Base-by-base conservation (phyloP, 2,329 filamentous ascomycete species). In the Colletotrichum salicis region DNA sequence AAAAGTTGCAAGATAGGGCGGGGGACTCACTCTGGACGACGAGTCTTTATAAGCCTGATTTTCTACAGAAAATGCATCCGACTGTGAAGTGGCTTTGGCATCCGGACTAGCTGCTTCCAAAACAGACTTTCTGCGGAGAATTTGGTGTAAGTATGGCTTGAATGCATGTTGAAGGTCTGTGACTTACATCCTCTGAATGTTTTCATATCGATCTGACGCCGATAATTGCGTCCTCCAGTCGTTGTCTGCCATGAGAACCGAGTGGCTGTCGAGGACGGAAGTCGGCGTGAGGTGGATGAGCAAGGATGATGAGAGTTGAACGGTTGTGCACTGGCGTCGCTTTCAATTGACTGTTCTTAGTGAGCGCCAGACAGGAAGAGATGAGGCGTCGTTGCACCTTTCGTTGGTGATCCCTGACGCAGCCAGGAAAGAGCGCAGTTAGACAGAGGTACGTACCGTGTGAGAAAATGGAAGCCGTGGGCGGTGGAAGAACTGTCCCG, bases 171-270 rank as follows among this genome's bases (percentile, higher is more conserved):
- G 12, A 1, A 29, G 4, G 7, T 8, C 10, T 24, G n/a, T n/a
- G 35, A 22, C 89, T 84, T 79, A 91, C 90, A 92, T 84, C 70
- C 83, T 87, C 75, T 92, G 86, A 62, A 94, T 90, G 70, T 86
- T 88, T 67, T 88, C 86, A 79, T 92, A 90, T 67, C 92, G 86
- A 64, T 91, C 87, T 13, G 87, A 84, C 45, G 90, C 90, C 11
- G 87, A 86, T 70, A 92, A 79, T 3, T 81, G 80, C 27, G 78
- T 78, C 76, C 83, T 87, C 90, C 90, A 92, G 41, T 62, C 67
- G 67, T 59, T 79, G 58, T 72, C 59, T 33, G 70, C 54, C 70
- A 72, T 72, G 29, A 29, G 51, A 69, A 31, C 24, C 29, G 10
- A 27, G 51, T 19, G 35, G 13, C 35, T 64, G 41, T 52, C 15